A percentile compares a stretch with the other conserved stretches of the same genome.
phyloP scores from a whole-genome alignment of 352 stramenopile species.

The Plasmopara viticola region DNA sequence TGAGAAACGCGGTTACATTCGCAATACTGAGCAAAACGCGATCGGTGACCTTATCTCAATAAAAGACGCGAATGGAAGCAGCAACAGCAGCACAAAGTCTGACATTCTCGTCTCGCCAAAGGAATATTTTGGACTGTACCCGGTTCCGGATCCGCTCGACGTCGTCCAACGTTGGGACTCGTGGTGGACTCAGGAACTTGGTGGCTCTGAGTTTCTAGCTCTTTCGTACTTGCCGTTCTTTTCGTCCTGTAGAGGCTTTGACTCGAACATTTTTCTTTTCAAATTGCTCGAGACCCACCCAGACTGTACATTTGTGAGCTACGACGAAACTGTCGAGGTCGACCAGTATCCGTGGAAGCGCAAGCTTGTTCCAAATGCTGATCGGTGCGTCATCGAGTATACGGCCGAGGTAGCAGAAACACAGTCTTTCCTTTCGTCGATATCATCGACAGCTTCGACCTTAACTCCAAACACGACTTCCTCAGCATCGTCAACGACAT shows the following conservation, averaged over 20 bases:
- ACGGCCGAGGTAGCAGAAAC: slow-evolving; percentile 26
- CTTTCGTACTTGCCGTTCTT: slow-evolving; percentile 96
- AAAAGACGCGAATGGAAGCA: slow-evolving; percentile 10
- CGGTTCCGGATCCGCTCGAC: slow-evolving; percentile 32
- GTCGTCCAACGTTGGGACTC: slow-evolving; percentile 39
- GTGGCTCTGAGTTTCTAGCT: slow-evolving; percentile 59
- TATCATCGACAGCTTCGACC: slow-evolving; percentile 16
- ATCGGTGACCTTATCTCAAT: slow-evolving; percentile 24
- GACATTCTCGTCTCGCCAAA: slow-evolving; percentile 29
- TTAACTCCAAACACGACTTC: slow-evolving; percentile 15
- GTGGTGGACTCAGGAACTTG: slow-evolving; percentile 76
- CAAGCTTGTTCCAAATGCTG: slow-evolving; percentile 68
- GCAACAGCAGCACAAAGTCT: slow-evolving; percentile 5
- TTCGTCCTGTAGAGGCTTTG: slow-evolving; percentile 93
- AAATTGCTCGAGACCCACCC: slow-evolving; percentile 94
- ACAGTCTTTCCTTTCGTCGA: slow-evolving; percentile 33
- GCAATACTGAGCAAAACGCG: slow-evolving; percentile 61
- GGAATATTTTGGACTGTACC: slow-evolving; percentile 55
- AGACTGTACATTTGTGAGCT: slow-evolving; percentile 83
- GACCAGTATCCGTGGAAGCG: slow-evolving; percentile 89
- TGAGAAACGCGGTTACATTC: slow-evolving; percentile 41
- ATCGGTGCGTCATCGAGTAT: slow-evolving; percentile 71
- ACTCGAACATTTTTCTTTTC: slow-evolving; percentile 89
- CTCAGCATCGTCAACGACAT: slow-evolving; percentile 11
- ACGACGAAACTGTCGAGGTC: slow-evolving; percentile 87